Conservation (phyloP, 176 grass and related monocot species). For the barley (Hordeum vulgare) region MorexV3_pseudomolecules_assembly NC_058520.1:164014-164513, state of each 20-base stretch:
- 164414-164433: not conserved
- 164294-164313: not conserved
- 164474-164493: not conserved
- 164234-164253: slow-evolving; percentile 62
- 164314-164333: not conserved
- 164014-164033: too few species aligned
- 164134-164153: not conserved
- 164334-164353: not conserved
- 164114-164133: not conserved
- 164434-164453: not conserved
- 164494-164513: not conserved
- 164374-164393: not conserved
- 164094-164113: too few species aligned
- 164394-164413: not conserved
- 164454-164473: not conserved
- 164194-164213: slow-evolving; percentile 27
- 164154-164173: too few species aligned
- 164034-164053: too few species aligned
- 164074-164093: too few species aligned
- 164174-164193: not conserved
- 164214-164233: slow-evolving; percentile 62
- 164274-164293: slow-evolving; percentile 41
- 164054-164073: too few species aligned
- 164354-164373: not conserved
- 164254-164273: slow-evolving; percentile 51